These are phyloP conservation scores for Eleusine coracana DNA, from an alignment of 176 grass and related monocot species.

Conservation along the genomic window DNA sequence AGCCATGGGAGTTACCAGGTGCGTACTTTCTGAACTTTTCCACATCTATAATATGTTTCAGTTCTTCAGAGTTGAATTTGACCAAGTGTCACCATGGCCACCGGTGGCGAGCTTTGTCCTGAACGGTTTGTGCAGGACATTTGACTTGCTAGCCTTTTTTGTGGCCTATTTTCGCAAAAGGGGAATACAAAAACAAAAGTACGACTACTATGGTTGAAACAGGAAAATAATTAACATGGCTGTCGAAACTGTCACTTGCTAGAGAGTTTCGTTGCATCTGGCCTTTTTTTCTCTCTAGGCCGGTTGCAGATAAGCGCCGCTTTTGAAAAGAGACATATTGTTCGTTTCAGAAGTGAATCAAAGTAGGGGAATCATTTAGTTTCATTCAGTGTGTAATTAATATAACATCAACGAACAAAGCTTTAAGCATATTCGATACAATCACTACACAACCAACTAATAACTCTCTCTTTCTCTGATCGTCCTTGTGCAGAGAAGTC, in stretches of 20 bases:
- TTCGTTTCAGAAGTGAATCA: not conserved
- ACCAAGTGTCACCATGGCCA: too few relatives aligned
- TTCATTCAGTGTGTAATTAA: not conserved
- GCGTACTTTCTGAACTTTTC: not conserved
- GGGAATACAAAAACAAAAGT: not conserved
- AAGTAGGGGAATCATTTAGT: not conserved
- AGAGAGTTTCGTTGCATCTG: constrained; percentile 42
- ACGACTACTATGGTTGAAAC: not conserved
- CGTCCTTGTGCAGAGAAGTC: constrained; percentile 73
- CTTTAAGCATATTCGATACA: not conserved
- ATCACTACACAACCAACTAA: not conserved
- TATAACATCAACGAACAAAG: not conserved
- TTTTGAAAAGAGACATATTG: constrained; percentile 31
- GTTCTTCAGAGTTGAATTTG: not conserved
- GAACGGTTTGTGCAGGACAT: not conserved
- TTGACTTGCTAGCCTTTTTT: constrained; percentile 26
- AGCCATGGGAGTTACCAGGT: constrained; percentile 99
- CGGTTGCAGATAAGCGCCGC: constrained; percentile 62
- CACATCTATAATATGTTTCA: not conserved
- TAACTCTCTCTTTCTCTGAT: not conserved
- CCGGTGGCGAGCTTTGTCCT: not conserved
- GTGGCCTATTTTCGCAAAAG: not conserved
- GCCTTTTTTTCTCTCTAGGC: constrained; percentile 54
- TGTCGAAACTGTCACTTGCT: not conserved
- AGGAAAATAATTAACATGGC: not conserved